Evolutionary conservation across 2,329 filamentous ascomycete genomes (phyloP).

Genomic region (Arthrobotrys musiformis): DNA sequence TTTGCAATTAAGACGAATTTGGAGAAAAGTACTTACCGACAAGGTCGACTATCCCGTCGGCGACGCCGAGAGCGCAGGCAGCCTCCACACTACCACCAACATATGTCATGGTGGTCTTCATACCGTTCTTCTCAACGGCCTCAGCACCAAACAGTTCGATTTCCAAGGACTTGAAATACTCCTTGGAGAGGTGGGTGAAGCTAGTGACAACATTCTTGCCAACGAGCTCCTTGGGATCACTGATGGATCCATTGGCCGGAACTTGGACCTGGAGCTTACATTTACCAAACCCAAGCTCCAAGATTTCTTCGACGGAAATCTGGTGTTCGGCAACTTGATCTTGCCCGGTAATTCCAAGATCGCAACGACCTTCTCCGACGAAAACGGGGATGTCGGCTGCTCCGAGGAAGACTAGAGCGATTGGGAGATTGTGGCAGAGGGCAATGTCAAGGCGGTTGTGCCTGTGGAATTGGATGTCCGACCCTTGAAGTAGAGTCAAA

Average conservation of each 20-base stretch:
- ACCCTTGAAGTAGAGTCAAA: slow-evolving; percentile 89
- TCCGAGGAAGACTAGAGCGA: slow-evolving; percentile 95
- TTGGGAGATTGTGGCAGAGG: slow-evolving; percentile 93
- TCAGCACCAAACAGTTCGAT: slow-evolving; percentile 64
- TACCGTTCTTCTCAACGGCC: slow-evolving; percentile 66
- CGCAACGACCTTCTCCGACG: slow-evolving; percentile 91
- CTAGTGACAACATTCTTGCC: slow-evolving; percentile 95
- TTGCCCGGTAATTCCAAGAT: slow-evolving; percentile 91
- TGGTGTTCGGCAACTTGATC: slow-evolving; percentile 77
- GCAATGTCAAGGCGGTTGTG: slow-evolving; percentile 97
- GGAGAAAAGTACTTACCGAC: slow-evolving; percentile 74
- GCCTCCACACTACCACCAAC: slow-evolving; percentile 97
- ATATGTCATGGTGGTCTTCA: slow-evolving; percentile 90
- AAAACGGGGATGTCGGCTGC: slow-evolving; percentile 98
- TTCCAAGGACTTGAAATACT: slow-evolving; percentile 80
- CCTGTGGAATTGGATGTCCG: slow-evolving; percentile 95
- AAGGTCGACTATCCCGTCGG: slow-evolving; percentile 96
- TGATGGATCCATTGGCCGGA: slow-evolving; percentile 81
- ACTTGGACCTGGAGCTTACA: slow-evolving; percentile 98
- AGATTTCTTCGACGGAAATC: slow-evolving; percentile 78
- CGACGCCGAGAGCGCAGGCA: slow-evolving; percentile 92
- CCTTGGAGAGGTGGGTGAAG: slow-evolving; percentile 83
- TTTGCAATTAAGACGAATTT: background rate
- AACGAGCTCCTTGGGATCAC: slow-evolving; percentile 78
- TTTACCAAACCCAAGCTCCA: slow-evolving; percentile 88